These are phyloP conservation scores for Graphiopsis chlorocephala DNA, from an alignment of 2,329 filamentous ascomycete genomes.

Conservation along the genomic window DNA sequence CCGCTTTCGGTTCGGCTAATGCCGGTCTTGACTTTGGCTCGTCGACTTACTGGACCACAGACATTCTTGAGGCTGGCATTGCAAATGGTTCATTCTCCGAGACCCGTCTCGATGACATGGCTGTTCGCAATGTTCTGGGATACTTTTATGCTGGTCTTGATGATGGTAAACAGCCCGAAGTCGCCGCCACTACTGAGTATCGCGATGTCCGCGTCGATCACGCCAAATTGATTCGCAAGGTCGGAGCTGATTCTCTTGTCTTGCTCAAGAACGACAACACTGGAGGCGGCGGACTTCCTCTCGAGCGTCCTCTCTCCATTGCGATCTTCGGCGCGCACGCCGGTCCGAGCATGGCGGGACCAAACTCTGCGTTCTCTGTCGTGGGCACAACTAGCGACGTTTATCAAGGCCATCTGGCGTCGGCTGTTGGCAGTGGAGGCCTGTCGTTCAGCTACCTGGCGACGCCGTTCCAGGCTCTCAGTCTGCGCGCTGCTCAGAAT, in stretches of 20 bases:
- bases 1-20: slow-evolving; percentile 57
- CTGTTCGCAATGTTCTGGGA: slow-evolving; percentile 42
- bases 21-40: slow-evolving; percentile 52
- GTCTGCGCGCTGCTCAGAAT: slow-evolving; percentile 22
- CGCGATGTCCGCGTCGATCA: slow-evolving; percentile 60
- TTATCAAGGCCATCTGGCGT: slow-evolving; percentile 9
- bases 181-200: slow-evolving; percentile 5
- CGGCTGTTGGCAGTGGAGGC: slow-evolving; percentile 21
- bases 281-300: slow-evolving; percentile 39
- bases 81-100: slow-evolving; percentile 61
- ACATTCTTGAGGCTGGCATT: slow-evolving; percentile 56
- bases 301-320: slow-evolving; percentile 48
- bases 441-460: slow-evolving; percentile 25
- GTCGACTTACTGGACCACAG: slow-evolving; percentile 48
- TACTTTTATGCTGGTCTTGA: slow-evolving; percentile 62
- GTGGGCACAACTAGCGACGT: slow-evolving; percentile 8
- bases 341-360: slow-evolving; percentile 48
- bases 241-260: slow-evolving; percentile 49
- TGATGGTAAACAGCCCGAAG: slow-evolving; percentile 8
- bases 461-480: slow-evolving; percentile 26
- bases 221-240: slow-evolving; percentile 66
- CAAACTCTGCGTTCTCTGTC: slow-evolving; percentile 10
- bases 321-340: slow-evolving; percentile 43
- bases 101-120: slow-evolving; percentile 58
- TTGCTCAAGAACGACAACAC: slow-evolving; percentile 45